phyloP scores from a whole-genome alignment of 805 yeast genomes.

The Wickerhamiella vanderwaltii region DNA sequence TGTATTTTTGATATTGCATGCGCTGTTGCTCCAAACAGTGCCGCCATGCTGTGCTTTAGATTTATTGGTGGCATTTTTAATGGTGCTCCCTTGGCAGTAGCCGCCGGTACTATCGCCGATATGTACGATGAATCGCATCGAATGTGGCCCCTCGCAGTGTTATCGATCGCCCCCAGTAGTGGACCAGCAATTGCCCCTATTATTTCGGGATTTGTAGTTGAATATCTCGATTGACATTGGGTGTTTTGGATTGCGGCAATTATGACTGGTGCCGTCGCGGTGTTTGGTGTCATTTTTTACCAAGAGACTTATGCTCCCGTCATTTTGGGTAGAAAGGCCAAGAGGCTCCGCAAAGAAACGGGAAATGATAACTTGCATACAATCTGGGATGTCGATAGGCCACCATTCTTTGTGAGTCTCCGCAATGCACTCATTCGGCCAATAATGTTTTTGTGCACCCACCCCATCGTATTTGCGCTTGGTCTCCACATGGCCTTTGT shows the following conservation, averaged over 20 bases:
- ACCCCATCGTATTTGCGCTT: slow-evolving; percentile 53
- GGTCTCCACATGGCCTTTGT: slow-evolving; percentile 54
- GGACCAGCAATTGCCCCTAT: slow-evolving; percentile 43
- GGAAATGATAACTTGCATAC: slow-evolving; percentile 49
- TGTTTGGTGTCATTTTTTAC: slow-evolving; percentile 35
- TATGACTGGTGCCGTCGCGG: slow-evolving; percentile 38
- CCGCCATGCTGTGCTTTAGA: slow-evolving; percentile 47
- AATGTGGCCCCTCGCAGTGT: slow-evolving; percentile 44
- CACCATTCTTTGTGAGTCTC: slow-evolving; percentile 19
- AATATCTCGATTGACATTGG: slow-evolving; percentile 49
- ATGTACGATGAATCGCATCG: slow-evolving; percentile 41
- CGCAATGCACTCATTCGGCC: slow-evolving; percentile 47
- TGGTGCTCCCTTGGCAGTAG: slow-evolving; percentile 54
- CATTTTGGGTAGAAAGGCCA: slow-evolving; percentile 37
- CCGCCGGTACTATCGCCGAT: slow-evolving; percentile 59
- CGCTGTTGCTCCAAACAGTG: slow-evolving; percentile 43
- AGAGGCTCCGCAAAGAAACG: slow-evolving; percentile 37
- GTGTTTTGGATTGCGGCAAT: slow-evolving; percentile 47
- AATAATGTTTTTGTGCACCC: slow-evolving; percentile 37
- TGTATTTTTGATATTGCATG: slow-evolving; percentile 38
- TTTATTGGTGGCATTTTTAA: slow-evolving; percentile 58
- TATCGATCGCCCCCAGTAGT: slow-evolving; percentile 46
- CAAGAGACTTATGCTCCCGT: slow-evolving; percentile 51
- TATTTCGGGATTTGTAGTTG: slow-evolving; percentile 43
- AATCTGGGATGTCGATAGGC: slow-evolving; percentile 35